Percentiles rank a stretch among this genome's conserved stretches.
These are phyloP conservation scores for Maudiozyma saulgeensis DNA, from an alignment of 805 yeast genomes.

Conservation along the genomic window DNA sequence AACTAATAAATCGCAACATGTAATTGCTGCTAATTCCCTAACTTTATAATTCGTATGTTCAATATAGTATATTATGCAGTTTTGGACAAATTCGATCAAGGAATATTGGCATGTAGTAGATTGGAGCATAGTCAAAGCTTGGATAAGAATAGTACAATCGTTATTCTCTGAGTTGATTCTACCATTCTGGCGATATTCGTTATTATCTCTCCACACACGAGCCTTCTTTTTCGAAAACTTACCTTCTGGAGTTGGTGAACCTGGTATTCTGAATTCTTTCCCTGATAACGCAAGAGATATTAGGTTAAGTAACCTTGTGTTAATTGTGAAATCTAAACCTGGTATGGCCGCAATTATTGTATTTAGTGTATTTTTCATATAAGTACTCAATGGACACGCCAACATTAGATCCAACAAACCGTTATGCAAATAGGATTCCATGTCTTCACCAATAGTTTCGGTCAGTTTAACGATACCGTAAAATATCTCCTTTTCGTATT, in stretches of 20 bases:
- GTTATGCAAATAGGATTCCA: conserved; percentile 71
- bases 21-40: conserved; percentile 69
- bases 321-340: conserved; percentile 59
- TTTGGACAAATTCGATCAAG: conserved; percentile 75
- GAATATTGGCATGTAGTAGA: conserved; percentile 65
- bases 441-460: conserved; percentile 76
- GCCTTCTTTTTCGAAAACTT: conserved; percentile 57
- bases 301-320: conserved; percentile 56
- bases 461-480: conserved; percentile 79
- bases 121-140: conserved; percentile 66
- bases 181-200: conserved; percentile 59
- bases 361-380: conserved; percentile 64
- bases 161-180: conserved; percentile 31
- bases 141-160: conserved; percentile 47
- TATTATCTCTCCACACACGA: conserved; percentile 59
- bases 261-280: conserved; percentile 68
- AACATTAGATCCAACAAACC: conserved; percentile 70
- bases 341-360: conserved; percentile 63
- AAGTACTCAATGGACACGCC: conserved; percentile 67
- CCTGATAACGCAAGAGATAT: conserved; percentile 72
- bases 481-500: conserved; percentile 74
- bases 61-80: conserved; percentile 67
- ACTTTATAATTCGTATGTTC: conserved; percentile 70
- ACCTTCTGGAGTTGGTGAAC: conserved; percentile 60
- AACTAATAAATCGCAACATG: conserved; percentile 64